These are phyloP conservation scores for Colletotrichum sp. DNA, from an alignment of 2,329 filamentous ascomycete genomes.

Conservation along the genomic window DNA sequence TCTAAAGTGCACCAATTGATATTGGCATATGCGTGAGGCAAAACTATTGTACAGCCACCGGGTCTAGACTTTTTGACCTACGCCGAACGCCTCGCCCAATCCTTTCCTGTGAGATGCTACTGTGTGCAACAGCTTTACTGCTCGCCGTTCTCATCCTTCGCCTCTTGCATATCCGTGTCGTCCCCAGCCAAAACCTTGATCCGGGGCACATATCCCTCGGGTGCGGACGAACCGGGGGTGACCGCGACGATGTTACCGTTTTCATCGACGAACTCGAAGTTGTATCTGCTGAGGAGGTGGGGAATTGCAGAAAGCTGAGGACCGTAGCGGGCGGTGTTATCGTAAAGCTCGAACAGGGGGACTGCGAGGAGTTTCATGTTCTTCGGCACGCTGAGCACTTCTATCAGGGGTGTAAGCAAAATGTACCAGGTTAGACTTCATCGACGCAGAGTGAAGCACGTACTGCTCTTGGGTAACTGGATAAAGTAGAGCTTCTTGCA, in stretches of 20 bases:
- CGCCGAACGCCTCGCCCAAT: constrained; percentile 24
- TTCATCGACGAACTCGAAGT: constrained; percentile 98
- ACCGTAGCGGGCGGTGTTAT: constrained; percentile 93
- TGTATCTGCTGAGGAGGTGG: constrained; percentile 91
- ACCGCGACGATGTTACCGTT: constrained; percentile 84
- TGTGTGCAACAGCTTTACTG: neutral
- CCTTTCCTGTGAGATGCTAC: constrained; percentile 1
- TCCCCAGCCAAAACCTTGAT: constrained; percentile 70
- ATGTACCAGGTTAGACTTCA: too few relatives aligned
- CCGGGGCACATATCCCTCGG: constrained; percentile 65
- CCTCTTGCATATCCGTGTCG: constrained; percentile 64
- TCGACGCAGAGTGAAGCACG: constrained; percentile 31
- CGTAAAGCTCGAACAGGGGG: constrained; percentile 96
- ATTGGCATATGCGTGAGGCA: neutral
- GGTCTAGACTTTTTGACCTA: constrained; percentile 16
- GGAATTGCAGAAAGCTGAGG: constrained; percentile 96
- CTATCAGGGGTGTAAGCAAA: constrained; percentile 49
- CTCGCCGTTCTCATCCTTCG: constrained; percentile 49
- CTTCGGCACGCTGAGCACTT: constrained; percentile 95
- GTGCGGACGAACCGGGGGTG: constrained; percentile 73
- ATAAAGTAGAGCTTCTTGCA: constrained; percentile 99
- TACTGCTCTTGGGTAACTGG: constrained; percentile 90
- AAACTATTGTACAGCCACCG: constrained; percentile 17
- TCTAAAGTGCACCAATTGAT: neutral
- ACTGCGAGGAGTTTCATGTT: constrained; percentile 99